These are phyloP conservation scores for Lanmaoa rubissima DNA, from an alignment of 768 basidiomycete species.

Conservation along the genomic window DNA sequence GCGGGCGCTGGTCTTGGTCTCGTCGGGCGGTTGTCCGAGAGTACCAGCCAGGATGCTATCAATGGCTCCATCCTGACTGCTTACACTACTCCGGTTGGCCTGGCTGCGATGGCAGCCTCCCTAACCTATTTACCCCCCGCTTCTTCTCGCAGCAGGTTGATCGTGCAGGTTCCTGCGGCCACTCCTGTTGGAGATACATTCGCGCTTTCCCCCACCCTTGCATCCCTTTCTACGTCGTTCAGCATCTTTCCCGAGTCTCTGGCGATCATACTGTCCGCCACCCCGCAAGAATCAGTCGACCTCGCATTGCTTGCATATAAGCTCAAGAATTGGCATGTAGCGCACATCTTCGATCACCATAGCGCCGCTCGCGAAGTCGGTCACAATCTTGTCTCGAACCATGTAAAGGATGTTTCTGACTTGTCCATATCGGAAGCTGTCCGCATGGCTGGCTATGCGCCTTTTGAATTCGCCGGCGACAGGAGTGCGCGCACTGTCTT, in stretches of 20 bases:
- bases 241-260: slow-evolving; percentile 62
- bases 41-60: slow-evolving; percentile 66
- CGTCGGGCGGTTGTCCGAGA: slow-evolving; percentile 76
- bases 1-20: slow-evolving; percentile 81
- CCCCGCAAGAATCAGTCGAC: slow-evolving; percentile 79
- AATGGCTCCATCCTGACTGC: slow-evolving; percentile 65
- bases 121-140: slow-evolving; percentile 70
- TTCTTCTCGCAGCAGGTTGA: slow-evolving; percentile 60
- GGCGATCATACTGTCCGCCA: slow-evolving; percentile 77
- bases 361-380: slow-evolving; percentile 75
- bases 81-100: slow-evolving; percentile 80
- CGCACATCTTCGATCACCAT: slow-evolving; percentile 91
- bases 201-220: slow-evolving; percentile 74
- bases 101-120: slow-evolving; percentile 80
- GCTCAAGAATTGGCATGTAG: slow-evolving; percentile 62
- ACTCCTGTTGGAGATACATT: slow-evolving; percentile 64
- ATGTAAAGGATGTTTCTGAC: slow-evolving; percentile 29
- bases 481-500: slow-evolving; percentile 59
- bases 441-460: slow-evolving; percentile 58
- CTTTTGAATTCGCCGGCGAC: slow-evolving; percentile 77
- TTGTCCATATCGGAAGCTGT: slow-evolving; percentile 49
- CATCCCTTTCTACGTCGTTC: slow-evolving; percentile 59
- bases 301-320: slow-evolving; percentile 76
- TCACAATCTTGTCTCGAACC: slow-evolving; percentile 43
- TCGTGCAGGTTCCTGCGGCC: slow-evolving; percentile 81